phyloP scores from a whole-genome alignment of 768 basidiomycete species.

The Hortiboletus flavorubellus region DNA sequence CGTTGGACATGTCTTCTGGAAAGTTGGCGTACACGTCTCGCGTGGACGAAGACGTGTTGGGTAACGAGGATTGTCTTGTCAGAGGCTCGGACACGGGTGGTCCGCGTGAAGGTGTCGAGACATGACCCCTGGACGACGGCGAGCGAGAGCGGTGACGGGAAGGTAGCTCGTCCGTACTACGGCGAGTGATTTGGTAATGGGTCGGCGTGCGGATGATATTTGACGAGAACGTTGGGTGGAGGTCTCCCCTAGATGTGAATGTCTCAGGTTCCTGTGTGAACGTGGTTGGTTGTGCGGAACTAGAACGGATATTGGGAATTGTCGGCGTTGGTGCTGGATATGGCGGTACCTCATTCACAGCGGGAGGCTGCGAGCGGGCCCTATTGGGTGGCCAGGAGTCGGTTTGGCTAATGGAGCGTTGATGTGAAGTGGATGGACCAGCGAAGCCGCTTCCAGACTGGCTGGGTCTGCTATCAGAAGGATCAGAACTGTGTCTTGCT shows the following conservation, averaged over 20 bases:
- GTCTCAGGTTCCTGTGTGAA: slow-evolving; percentile 36
- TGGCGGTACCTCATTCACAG: slow-evolving; percentile 21
- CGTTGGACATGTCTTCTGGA: slow-evolving; percentile 26
- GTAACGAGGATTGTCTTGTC: slow-evolving; percentile 25
- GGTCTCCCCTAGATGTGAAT: slow-evolving; percentile 49
- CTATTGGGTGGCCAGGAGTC: slow-evolving; percentile 19
- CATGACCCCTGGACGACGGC: slow-evolving; percentile 17
- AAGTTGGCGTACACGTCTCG: slow-evolving; percentile 22
- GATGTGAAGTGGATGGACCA: slow-evolving; percentile 18
- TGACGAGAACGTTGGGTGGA: slow-evolving; percentile 67
- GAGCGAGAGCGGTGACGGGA: slow-evolving; percentile 23
- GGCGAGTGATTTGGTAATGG: slow-evolving; percentile 43
- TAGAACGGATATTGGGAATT: slow-evolving; percentile 5
- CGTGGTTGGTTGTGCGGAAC: slow-evolving; percentile 9
- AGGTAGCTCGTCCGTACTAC: slow-evolving; percentile 24
- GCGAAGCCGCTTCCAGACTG: slow-evolving; percentile 4
- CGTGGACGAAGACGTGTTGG: slow-evolving; percentile 20
- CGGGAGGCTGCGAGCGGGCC: slow-evolving; percentile 21
- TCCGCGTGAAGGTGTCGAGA: slow-evolving; percentile 17
- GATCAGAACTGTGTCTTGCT: slow-evolving; percentile 26
- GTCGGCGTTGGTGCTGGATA: slow-evolving; percentile 30
- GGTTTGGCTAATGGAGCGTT: slow-evolving; percentile 9
- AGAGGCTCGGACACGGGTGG: slow-evolving; percentile 20
- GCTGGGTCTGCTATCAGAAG: slow-evolving; percentile 10
- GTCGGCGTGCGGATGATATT: slow-evolving; percentile 67